Evolutionary conservation across 495 filamentous ascomycete species (phyloP).

Genomic region (Penicillium salamii): DNA sequence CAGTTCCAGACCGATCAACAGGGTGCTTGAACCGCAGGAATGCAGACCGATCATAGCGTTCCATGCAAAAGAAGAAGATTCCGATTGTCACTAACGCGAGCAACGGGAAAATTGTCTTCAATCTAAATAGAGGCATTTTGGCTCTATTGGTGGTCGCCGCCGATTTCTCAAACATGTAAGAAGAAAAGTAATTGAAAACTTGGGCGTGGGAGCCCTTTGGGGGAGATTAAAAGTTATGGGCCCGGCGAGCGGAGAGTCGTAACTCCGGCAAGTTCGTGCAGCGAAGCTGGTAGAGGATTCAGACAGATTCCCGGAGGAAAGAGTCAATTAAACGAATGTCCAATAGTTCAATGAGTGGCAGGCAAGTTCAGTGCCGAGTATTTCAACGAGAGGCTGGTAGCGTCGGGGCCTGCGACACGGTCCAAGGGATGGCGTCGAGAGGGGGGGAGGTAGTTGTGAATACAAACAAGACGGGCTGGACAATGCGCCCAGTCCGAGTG

Average conservation of each 20-base stretch:
- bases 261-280: conserved; percentile 12
- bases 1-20: conserved; percentile 25
- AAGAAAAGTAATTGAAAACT: conserved; percentile 2
- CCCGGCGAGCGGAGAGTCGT: conserved; percentile 14
- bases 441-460: conserved; percentile 1
- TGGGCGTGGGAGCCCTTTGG: background rate
- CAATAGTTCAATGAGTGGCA: conserved; percentile 21
- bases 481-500: conserved; percentile 24
- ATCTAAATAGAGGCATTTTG: conserved; percentile 46
- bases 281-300: conserved; percentile 6
- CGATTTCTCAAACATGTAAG: conserved; percentile 41
- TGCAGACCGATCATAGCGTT: conserved; percentile 44
- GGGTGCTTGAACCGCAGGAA: conserved; percentile 42
- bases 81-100: conserved; percentile 43
- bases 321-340: conserved; percentile 7
- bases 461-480: conserved; percentile 22
- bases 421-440: conserved; percentile 9
- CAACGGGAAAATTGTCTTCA: conserved; percentile 45
- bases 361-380: conserved; percentile 25
- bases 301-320: background rate
- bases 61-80: conserved; percentile 46
- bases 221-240: conserved; percentile 8
- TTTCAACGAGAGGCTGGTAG: conserved; percentile 34
- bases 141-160: conserved; percentile 20
- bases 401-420: conserved; percentile 39